Conservation (phyloP, 1,284 basidiomycete genomes). For the Puccinia hordei region DNA sequence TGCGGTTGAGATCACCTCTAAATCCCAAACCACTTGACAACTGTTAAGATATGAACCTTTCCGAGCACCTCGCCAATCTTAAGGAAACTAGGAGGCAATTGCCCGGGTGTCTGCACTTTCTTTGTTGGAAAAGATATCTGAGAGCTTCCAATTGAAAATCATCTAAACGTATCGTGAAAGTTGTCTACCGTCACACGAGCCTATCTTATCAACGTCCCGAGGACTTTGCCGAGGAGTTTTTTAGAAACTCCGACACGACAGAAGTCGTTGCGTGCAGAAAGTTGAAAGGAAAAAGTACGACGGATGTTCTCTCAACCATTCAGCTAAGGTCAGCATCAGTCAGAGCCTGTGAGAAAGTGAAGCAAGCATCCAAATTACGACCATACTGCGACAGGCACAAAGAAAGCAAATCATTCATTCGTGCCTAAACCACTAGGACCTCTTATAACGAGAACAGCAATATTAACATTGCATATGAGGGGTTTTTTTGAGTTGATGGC, state of each 20-base stretch:
- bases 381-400: background rate
- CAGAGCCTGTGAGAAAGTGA: background rate
- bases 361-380: background rate
- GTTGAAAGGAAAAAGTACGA: background rate
- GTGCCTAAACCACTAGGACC: too few species aligned
- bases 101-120: background rate
- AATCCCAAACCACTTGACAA: conserved; percentile 20
- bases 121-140: background rate
- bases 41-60: conserved; percentile 9
- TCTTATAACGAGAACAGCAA: too few species aligned
- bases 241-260: too few species aligned
- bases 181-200: too few species aligned
- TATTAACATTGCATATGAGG: background rate
- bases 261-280: too few species aligned
- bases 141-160: too few species aligned
- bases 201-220: too few species aligned
- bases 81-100: background rate
- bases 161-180: too few species aligned
- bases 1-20: conserved; percentile 69
- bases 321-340: background rate
- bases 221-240: too few species aligned
- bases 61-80: conserved; percentile 21
- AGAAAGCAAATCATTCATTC: background rate
- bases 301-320: background rate
- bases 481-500: background rate